Base-by-base conservation (phyloP, 306 rosid genomes). In the Erythrophleum fordii region DNA sequence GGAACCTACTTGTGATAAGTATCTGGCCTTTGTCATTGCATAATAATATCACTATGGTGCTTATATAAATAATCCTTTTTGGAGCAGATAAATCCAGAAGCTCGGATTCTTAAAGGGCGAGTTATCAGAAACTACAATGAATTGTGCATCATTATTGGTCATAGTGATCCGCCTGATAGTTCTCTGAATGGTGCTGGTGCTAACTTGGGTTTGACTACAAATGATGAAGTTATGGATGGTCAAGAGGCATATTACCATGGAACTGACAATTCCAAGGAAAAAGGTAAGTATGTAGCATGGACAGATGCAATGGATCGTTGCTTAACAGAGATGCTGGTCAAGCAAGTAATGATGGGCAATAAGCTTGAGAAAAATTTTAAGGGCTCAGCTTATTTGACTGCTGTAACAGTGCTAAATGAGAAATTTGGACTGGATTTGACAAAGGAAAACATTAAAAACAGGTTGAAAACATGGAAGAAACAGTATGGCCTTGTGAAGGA, bases 271-370 rank as follows among this genome's bases (percentile, higher is more conserved):
- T 72, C 83, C 72, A 70, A 56, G 59, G 85, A 79, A 31, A 86
- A 84, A 77, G 84, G 20, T 18, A 89, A 77, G 70, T 52, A 23
- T 66, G 72, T 86, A 48, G 31, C 87, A 62, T 86, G 90, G 90
- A 89, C 92, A 23, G 81, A 86, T 61, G 88, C 80, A 67, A 89
- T 89, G 92, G 90, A 89, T 86, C 65, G 31, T 72, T 89, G 86
- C 86, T 82, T 86, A 69, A 74, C 86, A 25, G 83, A 84, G 78
- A 77, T 82, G 64, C 87, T 89, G 72, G 77, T 82, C 65, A 73
- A 86, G 75, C 90, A 89, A 74, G 90, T 86, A 71, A 65, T 74
- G 85, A 58, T 84, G 83, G 92, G 90, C 42, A 89, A 89, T 62
- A 89, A 80, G 83, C 80, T 89, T 52, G 92, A 86, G 81, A 82